A percentile compares a stretch with the other conserved stretches of the same genome.
Evolutionary conservation across 495 filamentous ascomycete species (phyloP).

Genomic region (Clohesyomyces aquaticus): DNA sequence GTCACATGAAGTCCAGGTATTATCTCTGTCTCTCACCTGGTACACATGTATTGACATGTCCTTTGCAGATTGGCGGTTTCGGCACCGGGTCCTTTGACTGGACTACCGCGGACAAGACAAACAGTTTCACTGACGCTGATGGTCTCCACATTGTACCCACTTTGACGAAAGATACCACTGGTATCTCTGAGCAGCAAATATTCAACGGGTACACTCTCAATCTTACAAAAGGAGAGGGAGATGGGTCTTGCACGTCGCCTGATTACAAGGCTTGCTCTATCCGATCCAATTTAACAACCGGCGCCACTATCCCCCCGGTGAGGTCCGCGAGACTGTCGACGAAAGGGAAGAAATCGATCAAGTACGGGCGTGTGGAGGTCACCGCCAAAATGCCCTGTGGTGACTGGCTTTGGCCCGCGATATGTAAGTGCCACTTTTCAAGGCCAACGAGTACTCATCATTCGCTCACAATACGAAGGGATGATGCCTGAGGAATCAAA

Average conservation of each 20-base stretch:
- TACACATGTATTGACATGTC: not conserved
- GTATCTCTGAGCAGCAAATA: slow-evolving; percentile 43
- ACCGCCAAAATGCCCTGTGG: slow-evolving; percentile 48
- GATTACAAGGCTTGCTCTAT: slow-evolving; percentile 39
- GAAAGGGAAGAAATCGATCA: slow-evolving; percentile 47
- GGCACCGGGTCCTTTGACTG: slow-evolving; percentile 52
- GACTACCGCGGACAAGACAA: slow-evolving; percentile 49
- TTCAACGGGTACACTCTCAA: slow-evolving; percentile 44
- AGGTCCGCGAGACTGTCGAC: slow-evolving; percentile 48
- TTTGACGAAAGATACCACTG: slow-evolving; percentile 46
- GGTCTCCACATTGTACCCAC: slow-evolving; percentile 54
- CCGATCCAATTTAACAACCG: slow-evolving; percentile 42
- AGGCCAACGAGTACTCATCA: not conserved
- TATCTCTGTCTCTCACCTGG: not conserved
- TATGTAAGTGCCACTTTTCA: slow-evolving; percentile 37
- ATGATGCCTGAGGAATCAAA: slow-evolving; percentile 49
- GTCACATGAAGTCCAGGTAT: slow-evolving; percentile 43
- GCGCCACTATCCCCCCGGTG: slow-evolving; percentile 46
- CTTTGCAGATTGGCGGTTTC: slow-evolving; percentile 43
- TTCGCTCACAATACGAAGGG: slow-evolving; percentile 18
- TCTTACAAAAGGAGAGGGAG: slow-evolving; percentile 41
- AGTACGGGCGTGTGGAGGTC: slow-evolving; percentile 50
- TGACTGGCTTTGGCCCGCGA: slow-evolving; percentile 52
- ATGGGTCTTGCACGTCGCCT: slow-evolving; percentile 42
- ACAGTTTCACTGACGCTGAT: slow-evolving; percentile 46